Evolutionary conservation across 305 asterid species (phyloP).

Genomic region (Fraxinus greggii): DNA sequence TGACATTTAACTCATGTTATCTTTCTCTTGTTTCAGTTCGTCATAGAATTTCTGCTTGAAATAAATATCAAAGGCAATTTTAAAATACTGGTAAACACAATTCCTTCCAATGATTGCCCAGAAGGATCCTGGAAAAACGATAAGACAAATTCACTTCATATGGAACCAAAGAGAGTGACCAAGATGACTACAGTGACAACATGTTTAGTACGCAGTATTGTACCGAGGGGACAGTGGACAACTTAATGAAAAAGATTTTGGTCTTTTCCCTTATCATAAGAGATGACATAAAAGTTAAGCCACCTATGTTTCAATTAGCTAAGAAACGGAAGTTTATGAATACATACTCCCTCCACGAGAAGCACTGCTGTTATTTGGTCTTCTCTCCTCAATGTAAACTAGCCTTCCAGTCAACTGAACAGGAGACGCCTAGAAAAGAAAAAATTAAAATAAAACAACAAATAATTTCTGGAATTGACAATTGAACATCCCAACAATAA

Average conservation of each 20-base stretch:
- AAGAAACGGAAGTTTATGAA: neutral
- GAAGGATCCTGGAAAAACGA: neutral
- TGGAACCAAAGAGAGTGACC: neutral
- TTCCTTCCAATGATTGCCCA: neutral
- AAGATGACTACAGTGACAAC: neutral
- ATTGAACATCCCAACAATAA: neutral
- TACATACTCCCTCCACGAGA: constrained; percentile 42
- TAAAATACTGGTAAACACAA: neutral
- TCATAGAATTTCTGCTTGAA: neutral
- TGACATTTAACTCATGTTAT: neutral
- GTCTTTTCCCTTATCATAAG: neutral
- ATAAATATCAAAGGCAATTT: neutral
- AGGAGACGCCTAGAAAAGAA: constrained; percentile 43
- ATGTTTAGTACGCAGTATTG: neutral
- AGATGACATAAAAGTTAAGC: neutral
- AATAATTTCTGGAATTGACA: neutral
- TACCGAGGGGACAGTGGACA: neutral
- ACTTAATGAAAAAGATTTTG: neutral
- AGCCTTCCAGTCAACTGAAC: constrained; percentile 37
- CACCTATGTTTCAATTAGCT: neutral
- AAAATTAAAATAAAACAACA: neutral
- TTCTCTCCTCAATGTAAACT: constrained; percentile 47
- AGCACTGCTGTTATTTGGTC: constrained; percentile 26
- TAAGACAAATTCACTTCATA: neutral
- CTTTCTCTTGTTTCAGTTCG: neutral